Percentiles rank a stretch among this genome's conserved stretches.
Evolutionary conservation across 2,329 filamentous ascomycete genomes (phyloP).

Genomic region (Xylariaceae sp.): DNA sequence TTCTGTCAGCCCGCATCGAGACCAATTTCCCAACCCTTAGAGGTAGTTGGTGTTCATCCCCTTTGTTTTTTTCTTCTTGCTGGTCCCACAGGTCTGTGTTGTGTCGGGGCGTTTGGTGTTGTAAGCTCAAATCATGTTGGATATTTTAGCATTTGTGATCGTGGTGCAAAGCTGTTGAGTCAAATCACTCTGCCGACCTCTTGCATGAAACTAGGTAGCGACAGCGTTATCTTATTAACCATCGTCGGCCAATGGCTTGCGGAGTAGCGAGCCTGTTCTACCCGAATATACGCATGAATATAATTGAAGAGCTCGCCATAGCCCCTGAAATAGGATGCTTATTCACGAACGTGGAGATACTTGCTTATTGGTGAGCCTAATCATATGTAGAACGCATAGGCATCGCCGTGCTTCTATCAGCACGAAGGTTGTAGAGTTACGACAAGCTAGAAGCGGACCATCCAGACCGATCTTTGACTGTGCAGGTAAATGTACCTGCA

Average conservation of each 20-base stretch:
- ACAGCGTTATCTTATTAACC: conserved; percentile 89
- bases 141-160: too few relatives aligned
- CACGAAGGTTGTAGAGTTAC: conserved; percentile 84
- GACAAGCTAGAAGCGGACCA: conserved; percentile 87
- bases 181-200: conserved; percentile 88
- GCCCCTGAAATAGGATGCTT: conserved; percentile 79
- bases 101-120: too few relatives aligned
- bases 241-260: conserved; percentile 73
- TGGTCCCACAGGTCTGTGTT: too few relatives aligned
- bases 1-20: too few relatives aligned
- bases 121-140: too few relatives aligned
- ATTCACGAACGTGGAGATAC: conserved; percentile 89
- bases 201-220: too few relatives aligned
- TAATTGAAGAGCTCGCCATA: conserved; percentile 71
- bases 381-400: conserved; percentile 8
- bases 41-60: too few relatives aligned
- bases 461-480: conserved; percentile 82
- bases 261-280: conserved; percentile 94
- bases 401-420: conserved; percentile 47
- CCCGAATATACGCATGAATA: conserved; percentile 65
- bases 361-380: conserved; percentile 73
- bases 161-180: conserved; percentile 53
- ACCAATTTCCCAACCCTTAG: too few relatives aligned
- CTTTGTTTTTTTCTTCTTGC: too few relatives aligned
- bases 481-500: conserved; percentile 33